Conservation (phyloP, 2,329 filamentous ascomycete genomes). For the Aspergillus aculeatinus region DNA sequence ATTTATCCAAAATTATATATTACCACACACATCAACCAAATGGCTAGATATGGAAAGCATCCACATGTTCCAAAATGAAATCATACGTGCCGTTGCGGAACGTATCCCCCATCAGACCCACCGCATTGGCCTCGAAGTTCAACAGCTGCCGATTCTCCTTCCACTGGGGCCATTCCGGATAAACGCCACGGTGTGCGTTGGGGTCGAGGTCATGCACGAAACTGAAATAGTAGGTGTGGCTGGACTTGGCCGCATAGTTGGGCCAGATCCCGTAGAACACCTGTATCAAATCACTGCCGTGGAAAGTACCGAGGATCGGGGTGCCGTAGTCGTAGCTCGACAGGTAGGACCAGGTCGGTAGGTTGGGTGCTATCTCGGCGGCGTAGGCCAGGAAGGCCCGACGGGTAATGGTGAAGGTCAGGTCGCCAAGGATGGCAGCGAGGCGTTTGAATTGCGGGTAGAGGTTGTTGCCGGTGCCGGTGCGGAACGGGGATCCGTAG, state of each 20-base stretch:
- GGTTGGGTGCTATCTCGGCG: conserved; percentile 50
- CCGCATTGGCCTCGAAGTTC: conserved; percentile 45
- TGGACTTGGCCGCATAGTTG: conserved; percentile 60
- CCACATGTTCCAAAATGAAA: conserved; percentile 34
- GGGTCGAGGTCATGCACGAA: conserved; percentile 72
- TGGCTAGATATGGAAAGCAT: conserved; percentile 26
- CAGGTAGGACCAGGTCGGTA: conserved; percentile 74
- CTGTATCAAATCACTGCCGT: conserved; percentile 67
- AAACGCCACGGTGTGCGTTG: conserved; percentile 53
- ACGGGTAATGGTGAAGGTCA: conserved; percentile 71
- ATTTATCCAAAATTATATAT: background rate
- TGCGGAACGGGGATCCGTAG: conserved; percentile 71
- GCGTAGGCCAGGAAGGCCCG: conserved; percentile 60
- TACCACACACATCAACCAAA: background rate
- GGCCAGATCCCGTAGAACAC: conserved; percentile 65
- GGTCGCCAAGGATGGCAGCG: conserved; percentile 71
- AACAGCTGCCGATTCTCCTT: conserved; percentile 51
- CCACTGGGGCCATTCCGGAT: conserved; percentile 57
- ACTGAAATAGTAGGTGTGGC: conserved; percentile 69
- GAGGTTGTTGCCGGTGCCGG: conserved; percentile 64
- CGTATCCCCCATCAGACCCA: conserved; percentile 46
- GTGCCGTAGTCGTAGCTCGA: conserved; percentile 69
- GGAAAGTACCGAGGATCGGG: conserved; percentile 73
- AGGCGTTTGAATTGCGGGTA: conserved; percentile 77
- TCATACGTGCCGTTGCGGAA: conserved; percentile 50